These are phyloP conservation scores for Wickerhamiella sergipiensis DNA, from an alignment of 805 yeast genomes.

Conservation along the genomic window DNA sequence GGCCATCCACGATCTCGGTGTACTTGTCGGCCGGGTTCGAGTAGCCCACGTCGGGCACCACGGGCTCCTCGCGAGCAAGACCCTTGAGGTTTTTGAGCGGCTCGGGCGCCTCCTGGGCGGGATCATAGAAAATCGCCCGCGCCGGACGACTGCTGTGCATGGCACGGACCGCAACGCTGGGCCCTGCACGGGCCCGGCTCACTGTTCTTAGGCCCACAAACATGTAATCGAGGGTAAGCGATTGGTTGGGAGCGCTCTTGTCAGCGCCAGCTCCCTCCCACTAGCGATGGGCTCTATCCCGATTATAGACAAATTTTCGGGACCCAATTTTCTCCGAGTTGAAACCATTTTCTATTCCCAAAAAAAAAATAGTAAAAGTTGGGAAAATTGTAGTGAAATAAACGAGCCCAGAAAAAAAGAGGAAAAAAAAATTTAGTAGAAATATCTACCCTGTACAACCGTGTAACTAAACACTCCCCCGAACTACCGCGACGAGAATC, in stretches of 20 bases:
- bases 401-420: no score
- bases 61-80: constrained; percentile 22
- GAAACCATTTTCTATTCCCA: no score
- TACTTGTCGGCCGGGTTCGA: constrained; percentile 65
- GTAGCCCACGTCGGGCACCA: constrained; percentile 22
- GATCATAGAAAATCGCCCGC: background rate
- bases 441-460: no score
- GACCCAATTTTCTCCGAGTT: no score
- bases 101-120: constrained; percentile 22
- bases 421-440: no score
- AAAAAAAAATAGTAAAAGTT: no score
- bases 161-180: background rate
- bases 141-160: background rate
- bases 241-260: background rate
- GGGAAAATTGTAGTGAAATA: no score
- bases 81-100: constrained; percentile 15
- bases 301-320: no score
- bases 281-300: no score
- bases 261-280: no score
- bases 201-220: background rate
- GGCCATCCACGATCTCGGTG: constrained; percentile 49
- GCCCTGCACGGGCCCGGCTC: background rate
- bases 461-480: no score
- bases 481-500: background rate
- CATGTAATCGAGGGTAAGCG: background rate